phyloP scores from a whole-genome alignment of 306 rosid species.

The Delonix regia region DNA sequence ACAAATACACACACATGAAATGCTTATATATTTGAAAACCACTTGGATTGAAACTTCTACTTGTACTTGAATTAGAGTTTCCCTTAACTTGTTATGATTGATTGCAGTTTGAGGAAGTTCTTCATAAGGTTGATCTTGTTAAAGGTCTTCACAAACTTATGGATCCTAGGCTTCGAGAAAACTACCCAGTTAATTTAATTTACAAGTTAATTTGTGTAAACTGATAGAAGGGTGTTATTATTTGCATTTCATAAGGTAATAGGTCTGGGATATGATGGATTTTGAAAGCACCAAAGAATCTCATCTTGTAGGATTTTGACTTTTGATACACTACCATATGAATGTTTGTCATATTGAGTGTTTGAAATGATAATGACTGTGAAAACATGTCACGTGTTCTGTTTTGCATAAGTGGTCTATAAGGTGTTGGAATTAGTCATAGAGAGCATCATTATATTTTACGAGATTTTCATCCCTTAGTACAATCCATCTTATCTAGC shows the following conservation, averaged over 20 bases:
- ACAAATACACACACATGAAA: too few species aligned
- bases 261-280: background rate
- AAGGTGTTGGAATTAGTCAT: conserved; percentile 34
- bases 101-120: background rate
- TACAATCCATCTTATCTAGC: conserved; percentile 8
- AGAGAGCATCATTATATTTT: conserved; percentile 10
- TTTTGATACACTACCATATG: conserved; percentile 35
- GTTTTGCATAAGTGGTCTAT: conserved; percentile 10
- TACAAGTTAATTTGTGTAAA: background rate
- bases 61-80: too few species aligned
- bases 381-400: conserved; percentile 19
- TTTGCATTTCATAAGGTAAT: conserved; percentile 5
- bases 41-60: too few species aligned
- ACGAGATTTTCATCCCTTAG: conserved; percentile 6
- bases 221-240: background rate
- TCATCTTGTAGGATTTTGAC: conserved; percentile 39
- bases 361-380: conserved; percentile 40
- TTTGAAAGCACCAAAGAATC: conserved; percentile 33
- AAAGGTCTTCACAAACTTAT: too few species aligned
- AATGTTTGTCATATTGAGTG: conserved; percentile 40
- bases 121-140: too few species aligned
- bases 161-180: background rate
- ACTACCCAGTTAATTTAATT: background rate
- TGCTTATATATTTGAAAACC: too few species aligned
- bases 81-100: background rate